These are phyloP conservation scores for Cucumis sativus DNA, from an alignment of 306 rosid genomes.

Conservation along the genomic window Cucumber_9930_V3 NC_026659.2:15725501-15726000, in stretches of 20 bases:
- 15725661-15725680: slow-evolving; percentile 61
- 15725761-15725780: slow-evolving; percentile 16
- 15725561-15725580: background rate
- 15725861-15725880: slow-evolving; percentile 45
- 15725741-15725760: slow-evolving; percentile 35
- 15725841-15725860: slow-evolving; percentile 64
- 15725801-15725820: slow-evolving; percentile 14
- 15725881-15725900: background rate
- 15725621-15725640: slow-evolving; percentile 70
- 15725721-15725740: slow-evolving; percentile 50
- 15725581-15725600: background rate
- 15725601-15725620: slow-evolving; percentile 28
- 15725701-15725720: slow-evolving; percentile 60
- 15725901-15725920: background rate
- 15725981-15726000: too few relatives aligned
- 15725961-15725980: too few relatives aligned
- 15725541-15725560: background rate
- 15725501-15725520: background rate
- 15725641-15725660: slow-evolving; percentile 43
- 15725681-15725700: slow-evolving; percentile 54
- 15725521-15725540: background rate
- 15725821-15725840: slow-evolving; percentile 44
- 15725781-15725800: slow-evolving; percentile 16
- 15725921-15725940: background rate
- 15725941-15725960: background rate